Evolutionary conservation across 75 land plant genomes (phyloP), one percentile per base, ranked within the genome.

Genomic region (Pseudotsuga menziesii): DNA sequence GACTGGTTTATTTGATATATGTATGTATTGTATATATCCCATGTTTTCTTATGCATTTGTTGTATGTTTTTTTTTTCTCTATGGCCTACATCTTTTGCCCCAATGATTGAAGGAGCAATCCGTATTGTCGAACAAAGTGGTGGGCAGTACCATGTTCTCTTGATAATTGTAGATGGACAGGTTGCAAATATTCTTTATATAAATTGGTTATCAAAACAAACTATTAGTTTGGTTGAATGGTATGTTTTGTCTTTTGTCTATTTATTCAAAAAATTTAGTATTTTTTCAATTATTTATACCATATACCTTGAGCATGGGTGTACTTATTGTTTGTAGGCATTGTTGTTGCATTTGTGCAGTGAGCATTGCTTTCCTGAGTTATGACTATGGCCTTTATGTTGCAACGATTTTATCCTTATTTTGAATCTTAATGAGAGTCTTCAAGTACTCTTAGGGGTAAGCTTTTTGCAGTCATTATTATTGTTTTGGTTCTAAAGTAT

Each of bases 1-100:
- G 20, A 32, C 7, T 35, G 70, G 67, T 20, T 59, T 32, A 15
- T 72, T 41, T 52, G 11, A 6, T 25, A 78, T 15, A 74, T 56
- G 64, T 26, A 61, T 27, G 9, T 26, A 27, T 61, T 16, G 20
- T 74, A 4, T 17, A 29, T 29, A 29, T 29, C 57, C 29, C 57
- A 58, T 56, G 4, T 74, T 59, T 74, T 72, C n/a, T 23, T 52
- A 48, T 7, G 19, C 57, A 29, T 19, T 23, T 17, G 4, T 32
- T 80, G 58, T 56, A 41, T 35, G 35, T 72, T n/a, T 54, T 23
- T 56, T 57, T 74, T 4, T 64, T 29, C 57, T 58, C 9, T 77
- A 92, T 94, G 95, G 41, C 96, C 94, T 62, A 93, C 96, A 13
- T 93, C 96, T 2, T 93, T 93, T 83, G 93, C 89, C 11, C 95